Conservation (phyloP, 805 yeast genomes). For the Cyberlindnera mycetangii region DNA sequence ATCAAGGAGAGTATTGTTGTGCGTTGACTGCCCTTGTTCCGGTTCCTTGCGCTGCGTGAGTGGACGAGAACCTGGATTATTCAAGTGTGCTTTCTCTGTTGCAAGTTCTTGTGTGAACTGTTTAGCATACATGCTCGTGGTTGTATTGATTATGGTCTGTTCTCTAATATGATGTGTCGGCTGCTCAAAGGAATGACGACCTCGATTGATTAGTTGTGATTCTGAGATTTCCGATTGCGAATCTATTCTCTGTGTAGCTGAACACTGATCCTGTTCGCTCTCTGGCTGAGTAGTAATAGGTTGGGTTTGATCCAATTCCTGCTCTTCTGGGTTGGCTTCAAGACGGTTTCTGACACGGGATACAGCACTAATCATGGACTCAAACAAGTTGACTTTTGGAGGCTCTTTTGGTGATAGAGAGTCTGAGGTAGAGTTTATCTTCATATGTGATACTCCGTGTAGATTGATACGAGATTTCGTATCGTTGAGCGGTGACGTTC, state of each 20-base stretch:
- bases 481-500: neutral
- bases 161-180: neutral
- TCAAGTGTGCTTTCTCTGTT: no score
- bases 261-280: neutral
- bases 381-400: conserved; percentile 5
- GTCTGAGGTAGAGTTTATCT: neutral
- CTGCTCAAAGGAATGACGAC: neutral
- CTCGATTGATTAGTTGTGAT: neutral
- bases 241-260: neutral
- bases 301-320: neutral
- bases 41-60: no score
- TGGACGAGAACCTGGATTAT: no score
- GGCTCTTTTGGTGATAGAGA: neutral
- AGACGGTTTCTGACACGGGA: conserved; percentile 21
- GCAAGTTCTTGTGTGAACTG: no score
- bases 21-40: no score
- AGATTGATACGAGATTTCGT: neutral
- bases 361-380: conserved; percentile 6
- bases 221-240: neutral
- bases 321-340: conserved; percentile 14
- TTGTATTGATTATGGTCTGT: no score
- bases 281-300: neutral
- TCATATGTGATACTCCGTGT: neutral
- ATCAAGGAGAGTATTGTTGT: no score
- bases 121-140: no score